Evolutionary conservation across 106 monocot species (phyloP).

Genomic region (Alisma plantagoaquatica): DNA sequence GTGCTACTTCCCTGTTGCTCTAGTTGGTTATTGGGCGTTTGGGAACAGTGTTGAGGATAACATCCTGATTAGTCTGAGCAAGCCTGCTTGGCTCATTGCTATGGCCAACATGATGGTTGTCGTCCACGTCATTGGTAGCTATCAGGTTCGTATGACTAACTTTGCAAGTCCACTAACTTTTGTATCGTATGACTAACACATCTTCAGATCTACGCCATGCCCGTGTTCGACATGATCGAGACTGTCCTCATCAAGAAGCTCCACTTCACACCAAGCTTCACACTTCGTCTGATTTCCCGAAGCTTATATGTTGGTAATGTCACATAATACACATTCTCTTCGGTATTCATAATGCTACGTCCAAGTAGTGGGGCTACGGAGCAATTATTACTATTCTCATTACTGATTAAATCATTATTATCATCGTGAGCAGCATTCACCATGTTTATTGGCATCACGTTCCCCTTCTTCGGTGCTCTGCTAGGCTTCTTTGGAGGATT

Average conservation of each 20-base stretch:
- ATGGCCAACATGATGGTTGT: no score
- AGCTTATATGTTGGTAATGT: slow-evolving; percentile 19
- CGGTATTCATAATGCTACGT: no score
- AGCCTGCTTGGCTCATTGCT: slow-evolving; percentile 12
- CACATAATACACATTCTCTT: neutral
- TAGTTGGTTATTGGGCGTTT: slow-evolving; percentile 11
- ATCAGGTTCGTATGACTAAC: neutral
- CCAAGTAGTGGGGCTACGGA: no score
- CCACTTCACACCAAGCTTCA: slow-evolving; percentile 10
- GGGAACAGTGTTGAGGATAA: slow-evolving; percentile 10
- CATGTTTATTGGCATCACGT: slow-evolving; percentile 33
- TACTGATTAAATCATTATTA: no score
- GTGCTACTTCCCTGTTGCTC: no score
- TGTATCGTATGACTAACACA: no score
- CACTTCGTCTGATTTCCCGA: slow-evolving; percentile 24
- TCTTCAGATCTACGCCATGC: slow-evolving; percentile 5
- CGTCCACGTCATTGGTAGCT: no score
- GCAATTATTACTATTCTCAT: no score
- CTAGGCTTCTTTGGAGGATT: slow-evolving; percentile 50
- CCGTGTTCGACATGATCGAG: no score
- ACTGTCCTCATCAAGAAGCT: slow-evolving; percentile 24
- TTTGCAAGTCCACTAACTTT: neutral
- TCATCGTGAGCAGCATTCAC: slow-evolving; percentile 42
- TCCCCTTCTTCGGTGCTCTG: slow-evolving; percentile 42
- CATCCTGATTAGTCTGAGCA: slow-evolving; percentile 4